A percentile compares a stretch with the other conserved stretches of the same genome.
These are phyloP conservation scores for Alloascoidea hylecoeti DNA, from an alignment of 805 yeast genomes.

Conservation along the genomic window DNA sequence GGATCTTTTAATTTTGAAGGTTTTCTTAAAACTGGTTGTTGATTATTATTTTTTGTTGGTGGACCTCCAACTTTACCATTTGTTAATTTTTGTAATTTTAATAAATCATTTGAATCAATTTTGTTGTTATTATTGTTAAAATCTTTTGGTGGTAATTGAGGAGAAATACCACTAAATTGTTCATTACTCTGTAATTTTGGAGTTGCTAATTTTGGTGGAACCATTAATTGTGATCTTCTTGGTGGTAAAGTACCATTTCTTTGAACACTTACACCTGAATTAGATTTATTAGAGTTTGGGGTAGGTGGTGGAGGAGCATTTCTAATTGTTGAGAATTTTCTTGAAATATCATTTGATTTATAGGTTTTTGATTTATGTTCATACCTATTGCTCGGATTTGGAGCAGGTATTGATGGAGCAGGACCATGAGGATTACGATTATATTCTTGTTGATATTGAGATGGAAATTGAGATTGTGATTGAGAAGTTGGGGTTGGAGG, in stretches of 20 bases:
- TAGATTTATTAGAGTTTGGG: neutral
- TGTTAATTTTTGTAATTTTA: neutral
- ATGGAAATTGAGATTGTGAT: conserved; percentile 19
- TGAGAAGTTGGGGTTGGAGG: neutral
- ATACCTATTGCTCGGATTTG: neutral
- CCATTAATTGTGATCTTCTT: neutral
- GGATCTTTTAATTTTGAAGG: neutral
- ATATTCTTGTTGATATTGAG: conserved; percentile 16
- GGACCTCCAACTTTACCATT: neutral
- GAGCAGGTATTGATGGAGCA: neutral
- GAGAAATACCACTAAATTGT: no score
- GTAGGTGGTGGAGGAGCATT: neutral
- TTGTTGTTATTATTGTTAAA: neutral
- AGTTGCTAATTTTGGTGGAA: neutral
- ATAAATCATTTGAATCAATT: neutral
- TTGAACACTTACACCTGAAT: neutral
- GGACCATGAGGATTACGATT: conserved; percentile 6
- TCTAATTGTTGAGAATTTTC: neutral
- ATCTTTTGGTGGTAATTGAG: neutral
- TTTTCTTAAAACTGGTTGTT: neutral
- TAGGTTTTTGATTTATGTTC: neutral
- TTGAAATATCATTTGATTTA: neutral
- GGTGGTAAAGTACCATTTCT: neutral
- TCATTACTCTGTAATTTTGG: neutral
- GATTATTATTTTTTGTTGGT: neutral